Percentiles rank a stretch among this genome's conserved stretches.
Conservation (phyloP, 2,329 filamentous ascomycete species). For the Alternaria longipes region DNA sequence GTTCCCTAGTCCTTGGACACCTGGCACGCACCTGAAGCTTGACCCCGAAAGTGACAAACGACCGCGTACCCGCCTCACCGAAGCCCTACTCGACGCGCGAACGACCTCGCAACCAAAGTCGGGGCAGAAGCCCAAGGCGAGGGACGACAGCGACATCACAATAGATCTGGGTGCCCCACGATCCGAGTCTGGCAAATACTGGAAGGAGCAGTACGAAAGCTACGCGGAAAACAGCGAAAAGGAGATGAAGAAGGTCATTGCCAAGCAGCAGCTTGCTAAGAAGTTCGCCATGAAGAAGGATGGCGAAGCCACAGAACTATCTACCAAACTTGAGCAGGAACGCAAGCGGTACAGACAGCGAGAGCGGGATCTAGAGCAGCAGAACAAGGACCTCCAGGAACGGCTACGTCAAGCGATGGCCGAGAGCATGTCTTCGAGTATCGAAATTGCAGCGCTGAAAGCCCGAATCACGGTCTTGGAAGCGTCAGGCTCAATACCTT, state of each 20-base stretch:
- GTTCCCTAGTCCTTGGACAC: constrained; percentile 62
- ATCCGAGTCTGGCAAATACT: constrained; percentile 79
- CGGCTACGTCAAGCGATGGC: constrained; percentile 45
- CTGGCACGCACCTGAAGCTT: constrained; percentile 48
- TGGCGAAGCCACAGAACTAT: constrained; percentile 71
- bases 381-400: constrained; percentile 60
- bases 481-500: constrained; percentile 26
- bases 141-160: constrained; percentile 69
- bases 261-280: constrained; percentile 82
- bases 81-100: constrained; percentile 56
- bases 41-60: constrained; percentile 42
- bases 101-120: constrained; percentile 49
- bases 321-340: constrained; percentile 72
- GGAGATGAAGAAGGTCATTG: constrained; percentile 79
- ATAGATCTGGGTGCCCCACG: constrained; percentile 77
- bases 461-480: constrained; percentile 43
- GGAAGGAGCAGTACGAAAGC: constrained; percentile 79
- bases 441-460: constrained; percentile 49
- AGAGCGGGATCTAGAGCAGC: constrained; percentile 70
- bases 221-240: constrained; percentile 76
- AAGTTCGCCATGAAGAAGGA: constrained; percentile 82
- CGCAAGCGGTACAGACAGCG: constrained; percentile 70
- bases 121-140: constrained; percentile 46
- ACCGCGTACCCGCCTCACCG: constrained; percentile 55
- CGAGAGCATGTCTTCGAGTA: constrained; percentile 42